Conservation (phyloP, 305 asterid species). For the Salvia sclarea region DNA sequence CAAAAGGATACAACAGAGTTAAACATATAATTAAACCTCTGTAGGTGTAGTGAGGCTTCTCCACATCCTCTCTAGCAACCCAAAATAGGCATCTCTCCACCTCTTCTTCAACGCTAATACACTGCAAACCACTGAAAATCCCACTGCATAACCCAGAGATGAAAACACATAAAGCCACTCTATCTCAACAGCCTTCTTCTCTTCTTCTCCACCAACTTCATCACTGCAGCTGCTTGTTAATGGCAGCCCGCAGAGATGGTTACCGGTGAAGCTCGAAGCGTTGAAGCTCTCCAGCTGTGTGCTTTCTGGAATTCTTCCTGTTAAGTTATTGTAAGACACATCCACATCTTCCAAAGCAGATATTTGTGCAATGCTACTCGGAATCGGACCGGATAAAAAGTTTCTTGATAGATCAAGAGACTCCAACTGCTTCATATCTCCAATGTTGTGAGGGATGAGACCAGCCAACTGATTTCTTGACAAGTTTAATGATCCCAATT, state of each 20-base stretch:
- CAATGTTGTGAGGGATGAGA: not conserved
- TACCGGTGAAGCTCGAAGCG: not conserved
- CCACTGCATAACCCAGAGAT: too few relatives aligned
- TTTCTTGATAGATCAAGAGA: constrained; percentile 8
- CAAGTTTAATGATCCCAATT: not conserved
- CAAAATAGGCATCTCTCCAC: too few relatives aligned
- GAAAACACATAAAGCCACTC: too few relatives aligned
- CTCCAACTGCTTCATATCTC: not conserved
- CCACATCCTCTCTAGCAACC: too few relatives aligned
- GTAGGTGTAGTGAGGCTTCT: too few relatives aligned
- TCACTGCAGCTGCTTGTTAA: not conserved
- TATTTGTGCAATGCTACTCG: not conserved
- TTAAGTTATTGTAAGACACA: not conserved
- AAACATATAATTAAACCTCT: too few relatives aligned
- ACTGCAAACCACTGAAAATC: too few relatives aligned
- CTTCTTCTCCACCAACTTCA: not conserved
- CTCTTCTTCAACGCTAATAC: too few relatives aligned
- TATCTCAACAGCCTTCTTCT: too few relatives aligned
- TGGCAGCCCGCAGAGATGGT: constrained; percentile 12
- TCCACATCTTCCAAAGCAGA: not conserved
- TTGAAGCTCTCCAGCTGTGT: not conserved
- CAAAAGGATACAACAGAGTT: too few relatives aligned
- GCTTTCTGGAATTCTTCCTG: constrained; percentile 1
- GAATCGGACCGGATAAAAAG: not conserved
- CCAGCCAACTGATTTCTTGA: not conserved